These are phyloP conservation scores for Rutstroemia sp. DNA, from an alignment of 2,329 filamentous ascomycete genomes.

Conservation along the genomic window DNA sequence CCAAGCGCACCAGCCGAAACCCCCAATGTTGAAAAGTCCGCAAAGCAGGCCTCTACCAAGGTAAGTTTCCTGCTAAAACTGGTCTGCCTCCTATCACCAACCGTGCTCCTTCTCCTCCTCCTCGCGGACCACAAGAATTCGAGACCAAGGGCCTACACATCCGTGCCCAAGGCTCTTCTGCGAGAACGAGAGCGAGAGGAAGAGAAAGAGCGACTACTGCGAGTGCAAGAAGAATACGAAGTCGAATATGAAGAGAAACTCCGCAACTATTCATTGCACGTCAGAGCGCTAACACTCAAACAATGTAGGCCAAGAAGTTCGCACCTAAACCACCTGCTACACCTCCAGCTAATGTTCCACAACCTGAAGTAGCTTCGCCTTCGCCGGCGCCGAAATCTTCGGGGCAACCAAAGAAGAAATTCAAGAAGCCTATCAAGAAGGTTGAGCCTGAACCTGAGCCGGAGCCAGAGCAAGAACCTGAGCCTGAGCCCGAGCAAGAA, in stretches of 20 bases:
- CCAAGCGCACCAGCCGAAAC: background rate
- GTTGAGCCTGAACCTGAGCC: constrained; percentile 30
- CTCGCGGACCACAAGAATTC: background rate
- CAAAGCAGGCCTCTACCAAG: constrained; percentile 6
- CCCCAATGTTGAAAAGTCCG: constrained; percentile 4
- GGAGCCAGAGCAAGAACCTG: constrained; percentile 22
- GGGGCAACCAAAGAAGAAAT: background rate
- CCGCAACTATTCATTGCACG: constrained; percentile 5
- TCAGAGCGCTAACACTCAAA: constrained; percentile 8
- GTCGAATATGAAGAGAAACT: background rate
- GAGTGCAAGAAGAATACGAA: background rate
- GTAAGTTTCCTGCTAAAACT: constrained; percentile 10
- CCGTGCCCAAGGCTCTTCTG: background rate
- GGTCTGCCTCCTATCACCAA: constrained; percentile 8
- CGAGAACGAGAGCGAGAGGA: background rate
- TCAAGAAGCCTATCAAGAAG: constrained; percentile 37
- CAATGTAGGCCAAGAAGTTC: constrained; percentile 11
- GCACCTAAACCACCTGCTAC: constrained; percentile 8
- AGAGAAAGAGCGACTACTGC: background rate
- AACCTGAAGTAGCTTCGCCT: constrained; percentile 7
- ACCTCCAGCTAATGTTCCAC: constrained; percentile 7
- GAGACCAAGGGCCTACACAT: background rate
- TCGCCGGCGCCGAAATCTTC: background rate
- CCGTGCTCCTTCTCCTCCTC: constrained; percentile 4
- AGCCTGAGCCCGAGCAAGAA: constrained; percentile 17